phyloP scores from a whole-genome alignment of 495 filamentous ascomycete species.

The Penicillium canescens region DNA sequence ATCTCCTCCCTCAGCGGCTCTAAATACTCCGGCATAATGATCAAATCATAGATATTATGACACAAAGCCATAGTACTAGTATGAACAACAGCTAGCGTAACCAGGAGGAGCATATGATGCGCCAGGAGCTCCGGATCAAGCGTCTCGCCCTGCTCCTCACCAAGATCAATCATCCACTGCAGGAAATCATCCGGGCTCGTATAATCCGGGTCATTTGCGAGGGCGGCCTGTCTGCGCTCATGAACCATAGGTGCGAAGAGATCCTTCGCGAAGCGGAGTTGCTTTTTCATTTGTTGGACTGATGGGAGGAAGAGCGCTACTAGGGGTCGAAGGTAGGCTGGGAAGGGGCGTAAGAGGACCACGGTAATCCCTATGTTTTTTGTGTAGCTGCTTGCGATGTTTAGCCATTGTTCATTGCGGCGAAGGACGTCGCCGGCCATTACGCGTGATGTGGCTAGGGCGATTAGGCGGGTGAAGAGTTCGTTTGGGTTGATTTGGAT shows the following conservation, averaged over 20 bases:
- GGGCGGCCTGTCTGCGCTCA: slow-evolving; percentile 19
- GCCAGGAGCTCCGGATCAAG: slow-evolving; percentile 25
- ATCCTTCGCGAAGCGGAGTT: slow-evolving; percentile 21
- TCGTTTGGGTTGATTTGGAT: slow-evolving; percentile 22
- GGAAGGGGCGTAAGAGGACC: slow-evolving; percentile 31
- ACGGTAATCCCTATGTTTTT: slow-evolving; percentile 43
- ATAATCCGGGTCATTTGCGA: slow-evolving; percentile 17
- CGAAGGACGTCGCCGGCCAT: slow-evolving; percentile 55
- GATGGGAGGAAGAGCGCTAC: slow-evolving; percentile 32
- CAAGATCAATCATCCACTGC: slow-evolving; percentile 42
- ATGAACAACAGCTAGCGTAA: slow-evolving; percentile 33
- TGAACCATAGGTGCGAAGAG: slow-evolving; percentile 34
- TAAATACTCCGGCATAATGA: slow-evolving; percentile 29
- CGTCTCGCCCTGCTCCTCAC: slow-evolving; percentile 20
- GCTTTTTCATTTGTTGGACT: slow-evolving; percentile 22
- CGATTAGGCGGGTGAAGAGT: slow-evolving; percentile 46
- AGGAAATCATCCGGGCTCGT: slow-evolving; percentile 38
- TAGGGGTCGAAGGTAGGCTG: slow-evolving; percentile 35
- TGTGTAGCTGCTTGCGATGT: slow-evolving; percentile 54
- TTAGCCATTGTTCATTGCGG: slow-evolving; percentile 56
- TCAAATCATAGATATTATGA: slow-evolving; percentile 36
- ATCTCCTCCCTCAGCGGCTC: slow-evolving; percentile 34
- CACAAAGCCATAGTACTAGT: slow-evolving; percentile 35
- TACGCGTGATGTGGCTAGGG: slow-evolving; percentile 54
- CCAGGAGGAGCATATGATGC: slow-evolving; percentile 28